These are phyloP conservation scores for Hibiscus mutabilis DNA, from an alignment of 345 rosid genomes.

Conservation along the genomic window DNA sequence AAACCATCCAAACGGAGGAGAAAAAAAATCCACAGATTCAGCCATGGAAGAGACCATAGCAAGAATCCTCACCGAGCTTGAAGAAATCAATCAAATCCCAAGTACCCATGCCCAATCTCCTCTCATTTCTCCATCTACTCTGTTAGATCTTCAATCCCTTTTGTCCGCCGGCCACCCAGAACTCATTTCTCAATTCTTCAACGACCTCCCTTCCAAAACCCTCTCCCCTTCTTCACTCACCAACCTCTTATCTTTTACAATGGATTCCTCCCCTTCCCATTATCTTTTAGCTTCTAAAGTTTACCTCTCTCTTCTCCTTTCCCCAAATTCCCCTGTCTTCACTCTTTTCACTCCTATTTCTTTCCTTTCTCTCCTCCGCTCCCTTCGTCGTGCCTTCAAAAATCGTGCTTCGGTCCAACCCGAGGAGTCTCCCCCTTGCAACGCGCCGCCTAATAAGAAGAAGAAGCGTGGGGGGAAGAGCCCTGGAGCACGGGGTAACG, in stretches of 20 bases:
- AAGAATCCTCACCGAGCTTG: conserved; percentile 25
- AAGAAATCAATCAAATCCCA: conserved; percentile 21
- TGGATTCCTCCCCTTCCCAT: conserved; percentile 44
- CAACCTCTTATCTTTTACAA: conserved; percentile 43
- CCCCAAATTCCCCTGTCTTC: conserved; percentile 63
- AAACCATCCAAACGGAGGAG: background rate
- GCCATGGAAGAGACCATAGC: conserved; percentile 27
- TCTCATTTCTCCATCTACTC: conserved; percentile 30
- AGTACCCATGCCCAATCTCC: conserved; percentile 17
- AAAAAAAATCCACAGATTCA: background rate
- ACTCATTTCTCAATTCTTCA: conserved; percentile 38
- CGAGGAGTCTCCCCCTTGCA: background rate
- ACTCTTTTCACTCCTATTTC: conserved; percentile 72
- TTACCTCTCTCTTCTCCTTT: conserved; percentile 56
- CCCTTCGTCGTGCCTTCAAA: conserved; percentile 63
- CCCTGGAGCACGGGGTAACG: conserved; percentile 13
- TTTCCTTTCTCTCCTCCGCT: conserved; percentile 64
- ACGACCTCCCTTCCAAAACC: conserved; percentile 35
- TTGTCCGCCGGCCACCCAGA: conserved; percentile 40
- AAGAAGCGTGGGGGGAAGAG: conserved; percentile 20
- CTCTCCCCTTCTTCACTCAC: conserved; percentile 43
- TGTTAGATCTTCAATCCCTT: conserved; percentile 48
- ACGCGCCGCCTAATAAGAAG: background rate
- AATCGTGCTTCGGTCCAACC: conserved; percentile 10
- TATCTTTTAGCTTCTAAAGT: conserved; percentile 49